These are phyloP conservation scores for Fusarium tjaetaba DNA, from an alignment of 2,329 filamentous ascomycete species.

Conservation along the genomic window DNA sequence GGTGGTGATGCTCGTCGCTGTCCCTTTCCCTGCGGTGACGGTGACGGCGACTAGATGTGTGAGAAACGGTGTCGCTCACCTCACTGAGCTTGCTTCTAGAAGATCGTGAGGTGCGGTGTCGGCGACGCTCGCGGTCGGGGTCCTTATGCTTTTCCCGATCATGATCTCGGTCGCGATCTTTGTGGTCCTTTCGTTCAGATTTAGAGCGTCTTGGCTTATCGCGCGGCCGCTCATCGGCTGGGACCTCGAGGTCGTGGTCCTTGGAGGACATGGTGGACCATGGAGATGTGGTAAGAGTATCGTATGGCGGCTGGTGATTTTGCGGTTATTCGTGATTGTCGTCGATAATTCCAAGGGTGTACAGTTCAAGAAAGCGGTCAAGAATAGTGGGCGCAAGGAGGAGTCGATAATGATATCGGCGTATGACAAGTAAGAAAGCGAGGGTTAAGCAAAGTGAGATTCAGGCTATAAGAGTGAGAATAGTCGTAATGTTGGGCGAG, in stretches of 20 bases:
- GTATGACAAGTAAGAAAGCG: not conserved
- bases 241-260: constrained; percentile 54
- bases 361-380: constrained; percentile 23
- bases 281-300: constrained; percentile 27
- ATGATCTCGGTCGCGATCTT: constrained; percentile 47
- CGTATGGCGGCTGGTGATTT: constrained; percentile 8
- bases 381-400: constrained; percentile 21
- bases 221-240: constrained; percentile 50
- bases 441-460: constrained; percentile 3
- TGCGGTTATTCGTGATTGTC: constrained; percentile 11
- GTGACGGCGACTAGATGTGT: constrained; percentile 49
- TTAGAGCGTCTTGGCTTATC: constrained; percentile 54
- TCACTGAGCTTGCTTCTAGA: constrained; percentile 54
- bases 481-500: constrained; percentile 10
- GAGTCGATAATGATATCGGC: not conserved
- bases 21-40: constrained; percentile 47
- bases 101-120: constrained; percentile 54
- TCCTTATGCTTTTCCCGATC: constrained; percentile 49
- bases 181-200: constrained; percentile 53
- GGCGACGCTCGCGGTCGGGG: constrained; percentile 48
- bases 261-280: constrained; percentile 54
- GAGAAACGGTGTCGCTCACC: constrained; percentile 54
- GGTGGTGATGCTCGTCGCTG: constrained; percentile 47
- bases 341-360: constrained; percentile 18
- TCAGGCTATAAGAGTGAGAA: constrained; percentile 10